phyloP scores from a whole-genome alignment of 2,329 filamentous ascomycete genomes.

The Westerdykella sp. region DNA sequence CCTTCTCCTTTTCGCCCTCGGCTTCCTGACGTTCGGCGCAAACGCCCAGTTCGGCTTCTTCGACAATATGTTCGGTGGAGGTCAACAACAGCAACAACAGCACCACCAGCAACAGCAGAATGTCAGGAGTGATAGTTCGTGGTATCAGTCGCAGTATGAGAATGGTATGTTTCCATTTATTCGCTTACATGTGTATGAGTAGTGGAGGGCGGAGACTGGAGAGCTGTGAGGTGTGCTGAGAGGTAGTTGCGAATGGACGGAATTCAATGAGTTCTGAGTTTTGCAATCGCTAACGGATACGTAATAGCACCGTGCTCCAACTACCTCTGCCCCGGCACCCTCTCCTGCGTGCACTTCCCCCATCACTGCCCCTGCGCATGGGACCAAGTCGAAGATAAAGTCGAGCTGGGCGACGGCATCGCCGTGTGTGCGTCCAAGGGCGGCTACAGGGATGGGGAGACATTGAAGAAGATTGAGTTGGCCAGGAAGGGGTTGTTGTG shows the following conservation, averaged over 20 bases:
- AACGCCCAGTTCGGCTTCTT: constrained; percentile 93
- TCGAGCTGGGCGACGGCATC: constrained; percentile 66
- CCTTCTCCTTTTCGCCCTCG: constrained; percentile 26
- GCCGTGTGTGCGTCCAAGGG: constrained; percentile 69
- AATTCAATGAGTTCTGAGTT: too few species aligned
- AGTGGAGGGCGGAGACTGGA: neutral
- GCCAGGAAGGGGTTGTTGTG: constrained; percentile 71
- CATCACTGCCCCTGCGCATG: constrained; percentile 95
- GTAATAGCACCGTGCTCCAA: constrained; percentile 72
- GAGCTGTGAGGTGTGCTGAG: too few species aligned
- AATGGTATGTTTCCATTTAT: constrained; percentile 46
- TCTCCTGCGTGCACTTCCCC: constrained; percentile 92
- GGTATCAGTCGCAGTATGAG: constrained; percentile 69
- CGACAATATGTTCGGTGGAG: constrained; percentile 87
- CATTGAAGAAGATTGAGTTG: constrained; percentile 69
- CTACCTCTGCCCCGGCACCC: constrained; percentile 89
- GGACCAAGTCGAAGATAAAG: constrained; percentile 56
- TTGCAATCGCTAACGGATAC: too few species aligned
- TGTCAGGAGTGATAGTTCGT: constrained; percentile 72
- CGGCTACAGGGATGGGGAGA: constrained; percentile 66
- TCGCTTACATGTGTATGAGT: neutral
- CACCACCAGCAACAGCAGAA: constrained; percentile 59
- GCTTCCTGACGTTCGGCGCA: constrained; percentile 55
- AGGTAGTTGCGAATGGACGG: too few species aligned
- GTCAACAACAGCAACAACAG: constrained; percentile 50